phyloP scores from a whole-genome alignment of 2,329 filamentous ascomycete species.

The Colletotrichum incanum region DNA sequence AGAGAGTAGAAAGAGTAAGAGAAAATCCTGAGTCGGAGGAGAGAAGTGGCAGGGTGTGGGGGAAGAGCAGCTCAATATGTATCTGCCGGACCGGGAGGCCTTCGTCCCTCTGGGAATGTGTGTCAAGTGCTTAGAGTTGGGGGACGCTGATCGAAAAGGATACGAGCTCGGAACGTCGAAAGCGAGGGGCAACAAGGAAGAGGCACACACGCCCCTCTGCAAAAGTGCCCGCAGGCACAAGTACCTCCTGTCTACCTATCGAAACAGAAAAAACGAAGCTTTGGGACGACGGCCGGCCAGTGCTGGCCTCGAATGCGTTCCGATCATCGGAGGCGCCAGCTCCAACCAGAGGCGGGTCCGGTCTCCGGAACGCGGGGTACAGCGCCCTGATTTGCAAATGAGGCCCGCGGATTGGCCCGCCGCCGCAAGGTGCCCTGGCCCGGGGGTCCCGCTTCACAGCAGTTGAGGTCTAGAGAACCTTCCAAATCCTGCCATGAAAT shows the following conservation, averaged over 20 bases:
- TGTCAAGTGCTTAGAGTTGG: constrained; percentile 10
- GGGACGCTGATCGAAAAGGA: constrained; percentile 28
- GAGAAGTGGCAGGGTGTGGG: constrained; percentile 30
- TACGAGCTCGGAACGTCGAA: constrained; percentile 4
- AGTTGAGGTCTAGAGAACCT: constrained; percentile 29
- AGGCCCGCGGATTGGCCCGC: constrained; percentile 48
- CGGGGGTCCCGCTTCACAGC: constrained; percentile 3
- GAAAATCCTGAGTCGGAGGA: constrained; percentile 37
- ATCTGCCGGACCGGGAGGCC: constrained; percentile 43
- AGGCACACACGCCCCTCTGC: constrained; percentile 22
- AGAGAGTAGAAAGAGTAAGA: constrained; percentile 25
- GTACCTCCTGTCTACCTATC: neutral
- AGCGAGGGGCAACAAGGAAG: constrained; percentile 12
- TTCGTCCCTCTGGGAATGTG: constrained; percentile 30
- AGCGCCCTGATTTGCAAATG: constrained; percentile 52
- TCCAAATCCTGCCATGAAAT: constrained; percentile 30
- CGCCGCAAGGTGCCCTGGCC: constrained; percentile 31
- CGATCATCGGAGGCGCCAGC: constrained; percentile 52
- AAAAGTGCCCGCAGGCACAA: constrained; percentile 32
- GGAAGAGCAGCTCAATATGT: constrained; percentile 43
- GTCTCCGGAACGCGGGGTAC: constrained; percentile 56
- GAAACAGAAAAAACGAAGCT: constrained; percentile 27
- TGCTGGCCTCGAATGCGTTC: constrained; percentile 33
- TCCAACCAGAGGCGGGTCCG: constrained; percentile 46
- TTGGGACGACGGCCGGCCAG: constrained; percentile 19